phyloP scores from a whole-genome alignment of 495 filamentous ascomycete genomes.

The Penicillium argentinense region DNA sequence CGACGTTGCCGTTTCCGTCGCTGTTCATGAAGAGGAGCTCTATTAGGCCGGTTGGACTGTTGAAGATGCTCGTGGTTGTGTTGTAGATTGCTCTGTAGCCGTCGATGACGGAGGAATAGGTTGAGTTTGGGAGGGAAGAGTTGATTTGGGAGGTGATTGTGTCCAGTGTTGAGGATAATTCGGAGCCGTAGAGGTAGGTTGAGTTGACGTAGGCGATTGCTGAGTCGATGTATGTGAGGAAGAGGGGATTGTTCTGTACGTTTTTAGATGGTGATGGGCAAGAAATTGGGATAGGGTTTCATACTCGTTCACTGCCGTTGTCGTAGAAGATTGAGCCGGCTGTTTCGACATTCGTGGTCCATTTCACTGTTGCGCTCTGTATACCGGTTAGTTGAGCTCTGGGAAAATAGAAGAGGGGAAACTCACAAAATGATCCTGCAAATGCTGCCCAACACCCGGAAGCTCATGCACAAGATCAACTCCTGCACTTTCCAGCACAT shows the following conservation, averaged over 20 bases:
- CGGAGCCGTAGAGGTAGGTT: slow-evolving; percentile 20
- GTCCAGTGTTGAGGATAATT: slow-evolving; percentile 9
- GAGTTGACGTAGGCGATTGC: slow-evolving; percentile 36
- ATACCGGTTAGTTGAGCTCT: slow-evolving; percentile 1
- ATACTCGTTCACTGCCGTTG: slow-evolving; percentile 24
- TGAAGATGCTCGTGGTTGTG: slow-evolving; percentile 28
- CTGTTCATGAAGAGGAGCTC: slow-evolving; percentile 38
- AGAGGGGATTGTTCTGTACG: slow-evolving; percentile 24
- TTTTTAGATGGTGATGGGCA: slow-evolving; percentile 3
- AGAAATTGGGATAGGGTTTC: background rate
- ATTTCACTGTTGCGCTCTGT: slow-evolving; percentile 33
- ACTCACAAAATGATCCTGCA: slow-evolving; percentile 48
- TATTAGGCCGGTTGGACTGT: slow-evolving; percentile 26
- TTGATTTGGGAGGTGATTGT: slow-evolving; percentile 22
- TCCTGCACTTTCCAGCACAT: slow-evolving; percentile 33
- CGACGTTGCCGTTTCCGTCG: slow-evolving; percentile 29
- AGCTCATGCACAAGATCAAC: slow-evolving; percentile 44
- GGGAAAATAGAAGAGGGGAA: background rate
- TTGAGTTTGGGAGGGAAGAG: slow-evolving; percentile 23
- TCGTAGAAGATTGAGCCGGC: slow-evolving; percentile 32
- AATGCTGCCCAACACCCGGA: slow-evolving; percentile 50
- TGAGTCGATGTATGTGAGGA: slow-evolving; percentile 32
- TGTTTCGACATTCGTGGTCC: slow-evolving; percentile 24
- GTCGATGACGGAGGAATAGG: slow-evolving; percentile 24
- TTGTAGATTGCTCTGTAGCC: slow-evolving; percentile 38